phyloP scores from a whole-genome alignment of 805 yeast species.

The Kodamaea jinghongensis region DNA sequence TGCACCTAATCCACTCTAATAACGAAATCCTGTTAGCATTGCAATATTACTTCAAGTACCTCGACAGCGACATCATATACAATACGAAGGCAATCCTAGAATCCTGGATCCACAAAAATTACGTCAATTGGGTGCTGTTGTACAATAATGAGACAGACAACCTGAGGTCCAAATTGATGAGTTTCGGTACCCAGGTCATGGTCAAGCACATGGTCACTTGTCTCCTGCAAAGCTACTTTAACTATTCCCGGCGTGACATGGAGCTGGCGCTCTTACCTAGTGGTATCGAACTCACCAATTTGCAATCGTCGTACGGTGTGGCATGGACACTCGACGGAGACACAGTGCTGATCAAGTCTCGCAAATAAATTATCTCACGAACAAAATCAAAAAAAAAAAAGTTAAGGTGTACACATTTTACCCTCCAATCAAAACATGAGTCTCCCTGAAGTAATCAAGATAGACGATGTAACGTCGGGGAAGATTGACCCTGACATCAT shows the following conservation, averaged over 20 bases:
- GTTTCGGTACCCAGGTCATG: slow-evolving; percentile 37
- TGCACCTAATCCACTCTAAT: slow-evolving; percentile 47
- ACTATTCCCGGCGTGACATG: slow-evolving; percentile 26
- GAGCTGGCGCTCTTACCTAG: slow-evolving; percentile 27
- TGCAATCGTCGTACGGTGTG: slow-evolving; percentile 19
- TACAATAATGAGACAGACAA: slow-evolving; percentile 34
- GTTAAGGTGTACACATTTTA: neutral
- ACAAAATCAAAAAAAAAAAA: neutral
- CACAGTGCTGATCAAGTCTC: slow-evolving; percentile 15
- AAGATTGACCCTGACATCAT: slow-evolving; percentile 38
- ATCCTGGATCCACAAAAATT: slow-evolving; percentile 32
- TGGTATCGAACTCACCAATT: slow-evolving; percentile 17
- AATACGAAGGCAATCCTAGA: slow-evolving; percentile 12
- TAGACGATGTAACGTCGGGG: slow-evolving; percentile 45
- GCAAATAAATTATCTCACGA: neutral
- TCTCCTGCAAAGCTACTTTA: slow-evolving; percentile 35
- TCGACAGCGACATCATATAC: slow-evolving; percentile 14
- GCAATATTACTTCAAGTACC: slow-evolving; percentile 24
- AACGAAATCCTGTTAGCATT: slow-evolving; percentile 31
- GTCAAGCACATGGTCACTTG: slow-evolving; percentile 28
- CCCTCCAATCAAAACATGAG: too few relatives aligned
- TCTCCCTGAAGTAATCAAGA: slow-evolving; percentile 35
- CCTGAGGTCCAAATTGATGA: slow-evolving; percentile 37
- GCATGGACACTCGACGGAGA: slow-evolving; percentile 33
- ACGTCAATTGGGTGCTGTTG: slow-evolving; percentile 25